Percentiles rank a stretch among this genome's conserved stretches.
These are phyloP conservation scores for Kwoniella botswanensis DNA, from an alignment of 768 basidiomycete species.

Conservation along the genomic window DNA sequence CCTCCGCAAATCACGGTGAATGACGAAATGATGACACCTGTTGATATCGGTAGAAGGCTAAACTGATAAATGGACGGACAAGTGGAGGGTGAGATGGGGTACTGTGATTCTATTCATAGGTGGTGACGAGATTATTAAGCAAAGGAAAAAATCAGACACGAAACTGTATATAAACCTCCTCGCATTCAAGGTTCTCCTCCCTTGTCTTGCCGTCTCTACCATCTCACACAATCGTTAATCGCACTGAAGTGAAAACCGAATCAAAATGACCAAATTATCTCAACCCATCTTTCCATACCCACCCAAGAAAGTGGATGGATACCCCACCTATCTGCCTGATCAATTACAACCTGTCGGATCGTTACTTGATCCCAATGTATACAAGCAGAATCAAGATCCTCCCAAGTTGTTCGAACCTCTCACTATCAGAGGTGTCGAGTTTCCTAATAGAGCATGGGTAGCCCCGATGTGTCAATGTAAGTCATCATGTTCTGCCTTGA, in stretches of 20 bases:
- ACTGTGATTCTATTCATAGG: neutral
- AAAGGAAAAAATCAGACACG: neutral
- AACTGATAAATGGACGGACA: neutral
- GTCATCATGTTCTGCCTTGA: conserved; percentile 11
- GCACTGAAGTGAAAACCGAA: too few relatives aligned
- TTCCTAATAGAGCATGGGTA: conserved; percentile 78
- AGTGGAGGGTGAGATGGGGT: neutral
- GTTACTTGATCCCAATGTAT: conserved; percentile 55
- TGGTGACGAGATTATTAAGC: neutral
- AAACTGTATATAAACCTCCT: neutral
- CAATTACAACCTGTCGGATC: conserved; percentile 50
- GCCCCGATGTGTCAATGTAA: conserved; percentile 80
- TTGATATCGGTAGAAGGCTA: neutral
- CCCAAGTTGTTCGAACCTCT: conserved; percentile 73
- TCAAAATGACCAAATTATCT: conserved; percentile 2
- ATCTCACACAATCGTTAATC: neutral
- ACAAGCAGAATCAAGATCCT: conserved; percentile 63
- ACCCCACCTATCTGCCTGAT: conserved; percentile 46
- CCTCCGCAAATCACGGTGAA: neutral
- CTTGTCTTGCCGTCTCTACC: neutral
- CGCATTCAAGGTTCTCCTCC: neutral
- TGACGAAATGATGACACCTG: neutral
- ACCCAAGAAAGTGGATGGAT: conserved; percentile 31
- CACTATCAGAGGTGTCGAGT: conserved; percentile 66
- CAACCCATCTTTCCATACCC: conserved; percentile 22